Base-by-base conservation (phyloP, 371 early-diverging fungal genomes). In the Mucor lusitanicus region DNA sequence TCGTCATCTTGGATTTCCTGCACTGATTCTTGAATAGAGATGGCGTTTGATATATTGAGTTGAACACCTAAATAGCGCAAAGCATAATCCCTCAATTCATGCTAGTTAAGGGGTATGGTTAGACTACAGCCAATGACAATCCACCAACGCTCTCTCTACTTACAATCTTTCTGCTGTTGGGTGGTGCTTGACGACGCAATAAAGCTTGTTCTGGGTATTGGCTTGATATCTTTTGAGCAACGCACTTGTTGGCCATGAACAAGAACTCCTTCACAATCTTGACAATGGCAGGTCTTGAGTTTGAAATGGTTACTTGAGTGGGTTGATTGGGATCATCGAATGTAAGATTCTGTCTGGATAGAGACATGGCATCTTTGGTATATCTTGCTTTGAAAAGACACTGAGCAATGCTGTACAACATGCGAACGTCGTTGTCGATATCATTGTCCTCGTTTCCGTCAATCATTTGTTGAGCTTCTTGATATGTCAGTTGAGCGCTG, bases 241-340 rank as follows among this genome's bases (percentile, higher is more conserved):
- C 97, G 54, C 87, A 85, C 37, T 92, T 92, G 75, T 99, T 97
- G 9, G 97, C 97, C 28, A 98, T 80, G 32, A 96, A 81, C 91
- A 97, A 94, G 71, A 97, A 94, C 76, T 99, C 99, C 71, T 98
- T 97, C 17, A 96, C 55, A 94, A 91, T 77, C 93, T 91, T 86
- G 65, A 93, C 87, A 23, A n/a, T 67, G 9, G 54, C 93, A 19
- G 98, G 91, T 59, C 94, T 91, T 75, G 94, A 90, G 53, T 91
- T 71, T 42, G 90, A 85, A 67, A 93, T 88, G 19, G 90, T 75
- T 32, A 90, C 81, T 60, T 82, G 69, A 37, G 88, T 59, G 58
- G 97, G 93, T 28, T 75, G 70, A 12, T 57, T 42, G n/a, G 60
- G 90, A 76, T 73, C 70, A 33, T 77, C 77, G 23, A 77, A 80